Conservation (phyloP, 2,329 filamentous ascomycete genomes). For the Alternaria sp. region DNA sequence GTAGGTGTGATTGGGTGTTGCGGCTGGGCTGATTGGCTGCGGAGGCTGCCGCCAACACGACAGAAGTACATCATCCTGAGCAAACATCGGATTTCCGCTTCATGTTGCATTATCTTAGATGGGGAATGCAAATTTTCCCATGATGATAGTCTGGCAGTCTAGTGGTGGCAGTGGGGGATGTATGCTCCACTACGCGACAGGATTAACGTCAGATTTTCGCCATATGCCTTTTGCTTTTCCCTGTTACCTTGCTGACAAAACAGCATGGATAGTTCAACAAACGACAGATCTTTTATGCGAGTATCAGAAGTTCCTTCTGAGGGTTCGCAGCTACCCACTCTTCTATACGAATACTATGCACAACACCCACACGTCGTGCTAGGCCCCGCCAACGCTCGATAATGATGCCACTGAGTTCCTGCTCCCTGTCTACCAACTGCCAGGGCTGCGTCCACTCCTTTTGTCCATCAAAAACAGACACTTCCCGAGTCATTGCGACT, state of each 20-base stretch:
- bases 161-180: not conserved
- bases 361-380: not conserved
- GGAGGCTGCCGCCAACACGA: not conserved
- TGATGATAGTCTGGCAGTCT: not conserved
- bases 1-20: not conserved
- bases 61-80: slow-evolving; percentile 14
- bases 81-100: not conserved
- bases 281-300: rapidly evolving
- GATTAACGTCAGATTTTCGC: slow-evolving; percentile 7
- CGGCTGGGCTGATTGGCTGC: slow-evolving; percentile 6
- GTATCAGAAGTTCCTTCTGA: not conserved
- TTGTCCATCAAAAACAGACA: too few species aligned
- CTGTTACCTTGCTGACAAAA: not conserved
- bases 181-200: not conserved
- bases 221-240: not conserved
- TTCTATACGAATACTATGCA: not conserved
- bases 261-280: too few species aligned
- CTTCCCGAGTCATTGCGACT: not conserved
- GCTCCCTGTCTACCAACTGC: rapidly evolving
- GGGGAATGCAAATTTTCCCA: slow-evolving; percentile 1
- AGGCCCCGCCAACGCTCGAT: not conserved
- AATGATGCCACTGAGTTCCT: not conserved
- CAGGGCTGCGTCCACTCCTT: too few species aligned
- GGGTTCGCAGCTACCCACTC: not conserved
- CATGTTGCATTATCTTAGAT: not conserved